Base-by-base conservation (phyloP, 345 rosid genomes). In the Kandelia obovata region DNA sequence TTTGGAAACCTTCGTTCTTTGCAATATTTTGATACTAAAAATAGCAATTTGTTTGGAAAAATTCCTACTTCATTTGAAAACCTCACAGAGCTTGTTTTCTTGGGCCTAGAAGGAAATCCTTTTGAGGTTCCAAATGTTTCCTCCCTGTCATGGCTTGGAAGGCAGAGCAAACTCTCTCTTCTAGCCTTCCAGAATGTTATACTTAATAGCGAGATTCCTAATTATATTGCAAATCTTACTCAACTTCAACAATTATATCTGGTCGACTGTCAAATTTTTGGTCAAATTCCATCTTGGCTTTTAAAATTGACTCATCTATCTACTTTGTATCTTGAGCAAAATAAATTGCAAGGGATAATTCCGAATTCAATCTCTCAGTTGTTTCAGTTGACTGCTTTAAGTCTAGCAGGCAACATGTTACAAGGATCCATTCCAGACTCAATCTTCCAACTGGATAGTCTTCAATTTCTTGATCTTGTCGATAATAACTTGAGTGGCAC, bases 401-500 rank as follows among this genome's bases (percentile, higher is more conserved):
- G 13, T 21, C 13, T 43, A 15, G 0, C 1, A 43, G 6, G 15
- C 17, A 77, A 77, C 35, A 17, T 0, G 26, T 20, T 77, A 3
- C 35, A 26, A 0, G 80, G 80, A 4, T 49, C 61, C 28, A 53
- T 72, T 35, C 73, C 77, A 39, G 16, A 10, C 25, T 68, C 77
- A 25, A 25, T 72, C 30, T 68, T 57, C 32, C 20, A 64, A n/a
- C 49, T 55, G 31, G 69, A 6, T 11, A 64, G 49, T n/a, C 71
- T 73, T 15, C 27, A 5, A 0, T 0, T 0, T 26, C 73, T 77
- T 59, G 1, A 19, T 34, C 68, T 69, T 16, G 21, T 16, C 0
- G 5, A 13, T 0, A 69, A 75, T 35, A 43, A 43, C 17, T 43
- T 43, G 17, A 43, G 49, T 0, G 49, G 49, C 49, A 43, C 3